These are phyloP conservation scores for Neoascochyta sp. DNA, from an alignment of 2,329 filamentous ascomycete genomes.

Conservation along the genomic window DNA sequence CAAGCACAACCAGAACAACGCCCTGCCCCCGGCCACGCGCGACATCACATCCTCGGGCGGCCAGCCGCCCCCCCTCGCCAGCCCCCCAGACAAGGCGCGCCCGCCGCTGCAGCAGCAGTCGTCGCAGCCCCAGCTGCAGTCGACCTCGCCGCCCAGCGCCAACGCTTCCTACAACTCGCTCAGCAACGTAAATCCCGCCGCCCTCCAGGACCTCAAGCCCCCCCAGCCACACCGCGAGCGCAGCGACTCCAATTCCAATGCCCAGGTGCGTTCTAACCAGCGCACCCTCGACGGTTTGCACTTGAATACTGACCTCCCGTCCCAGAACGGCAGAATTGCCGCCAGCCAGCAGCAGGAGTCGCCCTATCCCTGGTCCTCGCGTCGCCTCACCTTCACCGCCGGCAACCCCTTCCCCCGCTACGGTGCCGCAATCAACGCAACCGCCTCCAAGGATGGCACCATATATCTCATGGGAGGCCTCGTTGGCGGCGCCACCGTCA, in stretches of 20 bases:
- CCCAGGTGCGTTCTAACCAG: slow-evolving; percentile 55
- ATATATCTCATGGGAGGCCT: slow-evolving; percentile 97
- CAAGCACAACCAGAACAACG: slow-evolving; percentile 39
- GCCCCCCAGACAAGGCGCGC: too few relatives aligned
- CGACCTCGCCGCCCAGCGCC: slow-evolving; percentile 67
- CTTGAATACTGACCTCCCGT: background rate
- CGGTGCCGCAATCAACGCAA: slow-evolving; percentile 89
- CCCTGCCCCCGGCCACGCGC: slow-evolving; percentile 53
- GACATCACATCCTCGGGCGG: slow-evolving; percentile 57
- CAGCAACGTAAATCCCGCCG: too few relatives aligned
- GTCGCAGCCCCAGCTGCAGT: slow-evolving; percentile 18
- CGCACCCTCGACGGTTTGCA: background rate
- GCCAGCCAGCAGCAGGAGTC: slow-evolving; percentile 63
- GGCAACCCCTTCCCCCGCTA: slow-evolving; percentile 94
- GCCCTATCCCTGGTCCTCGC: slow-evolving; percentile 94
- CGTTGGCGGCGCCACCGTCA: slow-evolving; percentile 91
- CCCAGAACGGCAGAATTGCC: slow-evolving; percentile 28
- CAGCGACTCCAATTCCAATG: too few relatives aligned
- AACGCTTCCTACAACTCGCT: slow-evolving; percentile 62
- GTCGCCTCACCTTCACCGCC: slow-evolving; percentile 79
- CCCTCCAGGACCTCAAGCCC: slow-evolving; percentile 55
- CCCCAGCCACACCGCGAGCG: slow-evolving; percentile 64
- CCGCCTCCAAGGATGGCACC: slow-evolving; percentile 92
- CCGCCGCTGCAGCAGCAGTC: too few relatives aligned
- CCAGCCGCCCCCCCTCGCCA: slow-evolving; percentile 34